A percentile compares a stretch with the other conserved stretches of the same genome.
These are phyloP conservation scores for Exophiala calicioides DNA, from an alignment of 2,329 filamentous ascomycete genomes.

Conservation along the genomic window DNA sequence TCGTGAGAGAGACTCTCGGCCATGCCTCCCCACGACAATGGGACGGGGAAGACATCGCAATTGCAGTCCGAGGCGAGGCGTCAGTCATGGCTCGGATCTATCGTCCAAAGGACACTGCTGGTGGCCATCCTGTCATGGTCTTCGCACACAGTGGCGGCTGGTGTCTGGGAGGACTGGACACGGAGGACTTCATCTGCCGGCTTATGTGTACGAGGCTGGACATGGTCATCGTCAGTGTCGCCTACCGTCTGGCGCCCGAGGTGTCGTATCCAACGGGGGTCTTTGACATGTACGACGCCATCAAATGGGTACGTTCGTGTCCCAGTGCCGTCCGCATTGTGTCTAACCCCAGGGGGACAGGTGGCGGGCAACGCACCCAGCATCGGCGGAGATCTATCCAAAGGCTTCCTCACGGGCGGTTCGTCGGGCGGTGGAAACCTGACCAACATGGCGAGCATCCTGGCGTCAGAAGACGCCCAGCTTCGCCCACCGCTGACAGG, in stretches of 20 bases:
- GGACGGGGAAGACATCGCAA: slow-evolving; percentile 16
- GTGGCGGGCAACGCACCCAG: slow-evolving; percentile 16
- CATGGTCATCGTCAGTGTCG: slow-evolving; percentile 26
- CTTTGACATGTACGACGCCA: slow-evolving; percentile 34
- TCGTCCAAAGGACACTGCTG: slow-evolving; percentile 2
- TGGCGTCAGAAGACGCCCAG: slow-evolving; percentile 17
- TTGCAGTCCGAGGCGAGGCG: slow-evolving; percentile 10
- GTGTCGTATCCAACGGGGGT: slow-evolving; percentile 24
- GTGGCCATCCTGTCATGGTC: slow-evolving; percentile 15
- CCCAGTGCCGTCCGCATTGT: neutral
- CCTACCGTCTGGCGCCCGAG: slow-evolving; percentile 28
- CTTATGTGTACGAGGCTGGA: slow-evolving; percentile 16
- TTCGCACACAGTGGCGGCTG: slow-evolving; percentile 20
- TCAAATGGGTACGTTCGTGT: slow-evolving; percentile 33
- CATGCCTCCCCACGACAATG: slow-evolving; percentile 2
- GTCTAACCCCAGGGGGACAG: neutral
- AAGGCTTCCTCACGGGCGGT: slow-evolving; percentile 21
- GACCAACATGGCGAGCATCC: slow-evolving; percentile 8
- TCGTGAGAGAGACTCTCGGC: slow-evolving; percentile 17
- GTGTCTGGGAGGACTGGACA: slow-evolving; percentile 21
- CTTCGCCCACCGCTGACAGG: slow-evolving; percentile 17
- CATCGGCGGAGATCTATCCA: slow-evolving; percentile 17
- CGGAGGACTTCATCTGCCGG: slow-evolving; percentile 21
- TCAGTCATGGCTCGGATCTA: slow-evolving; percentile 18
- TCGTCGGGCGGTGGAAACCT: slow-evolving; percentile 14